Evolutionary conservation across 768 basidiomycete species (phyloP).

Genomic region (Aureoboletus auriporus): DNA sequence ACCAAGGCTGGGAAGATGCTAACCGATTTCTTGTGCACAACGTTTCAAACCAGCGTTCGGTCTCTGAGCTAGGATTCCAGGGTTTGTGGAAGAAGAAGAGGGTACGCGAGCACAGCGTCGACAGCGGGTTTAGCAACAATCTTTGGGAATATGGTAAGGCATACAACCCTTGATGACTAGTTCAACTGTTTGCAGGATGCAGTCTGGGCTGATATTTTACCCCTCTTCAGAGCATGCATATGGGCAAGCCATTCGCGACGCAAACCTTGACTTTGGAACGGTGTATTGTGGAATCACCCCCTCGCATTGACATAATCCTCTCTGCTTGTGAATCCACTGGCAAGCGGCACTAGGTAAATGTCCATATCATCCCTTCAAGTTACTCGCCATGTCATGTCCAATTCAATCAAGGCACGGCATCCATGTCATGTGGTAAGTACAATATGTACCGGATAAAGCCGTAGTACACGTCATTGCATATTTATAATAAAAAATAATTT

Average conservation of each 20-base stretch:
- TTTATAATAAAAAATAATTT: no score
- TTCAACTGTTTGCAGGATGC: no score
- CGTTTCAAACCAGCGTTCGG: conserved; percentile 17
- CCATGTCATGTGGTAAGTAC: background rate
- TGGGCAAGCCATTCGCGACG: conserved; percentile 48
- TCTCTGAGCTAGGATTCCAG: conserved; percentile 62
- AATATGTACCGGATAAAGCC: background rate
- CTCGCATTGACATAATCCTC: background rate
- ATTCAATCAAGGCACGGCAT: background rate
- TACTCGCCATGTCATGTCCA: no score
- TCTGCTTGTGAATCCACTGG: no score
- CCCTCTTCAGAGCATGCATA: conserved; percentile 55
- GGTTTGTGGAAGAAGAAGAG: conserved; percentile 53
- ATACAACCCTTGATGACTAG: no score
- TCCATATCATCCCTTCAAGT: no score
- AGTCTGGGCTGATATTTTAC: background rate
- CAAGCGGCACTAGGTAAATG: no score
- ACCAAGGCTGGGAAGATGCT: conserved; percentile 69
- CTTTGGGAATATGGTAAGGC: conserved; percentile 67
- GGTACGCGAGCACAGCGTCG: conserved; percentile 39
- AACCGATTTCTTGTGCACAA: conserved; percentile 47
- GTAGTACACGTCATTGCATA: conserved; percentile 2
- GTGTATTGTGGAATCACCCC: conserved; percentile 29
- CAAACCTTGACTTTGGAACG: conserved; percentile 34
- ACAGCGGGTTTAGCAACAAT: conserved; percentile 36